Evolutionary conservation across 495 filamentous ascomycete species (phyloP), one percentile per base, ranked within the genome.

Genomic region (Neurospora sp.): DNA sequence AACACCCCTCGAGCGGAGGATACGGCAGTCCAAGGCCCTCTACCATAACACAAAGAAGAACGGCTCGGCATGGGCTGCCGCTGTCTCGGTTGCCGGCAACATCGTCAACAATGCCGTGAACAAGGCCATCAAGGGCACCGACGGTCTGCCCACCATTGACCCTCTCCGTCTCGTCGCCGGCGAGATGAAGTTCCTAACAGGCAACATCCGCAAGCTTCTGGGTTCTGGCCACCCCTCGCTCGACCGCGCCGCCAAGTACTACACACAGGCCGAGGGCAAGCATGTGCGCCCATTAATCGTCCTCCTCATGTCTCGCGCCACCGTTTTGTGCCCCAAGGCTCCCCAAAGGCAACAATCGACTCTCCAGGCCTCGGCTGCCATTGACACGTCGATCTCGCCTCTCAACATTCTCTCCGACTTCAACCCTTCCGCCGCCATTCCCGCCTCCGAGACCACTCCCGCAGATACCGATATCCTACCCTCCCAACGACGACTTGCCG

Each of bases 211-310:
- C 69, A 90, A 94, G 78, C 85, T 98, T 38, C 84, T 98, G 27
- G 94, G 94, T 6, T 97, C 94, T 0, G 94, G 94, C 1, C 94
- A 98, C 80, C 96, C 95, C 6, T 92, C 93, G 22, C 86, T 99
- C 48, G 96, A 99, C 78, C 95, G 91, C 69, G 94, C 96, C 18
- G 93, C 96, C 39, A 99, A 98, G 80, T 98, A 99, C 85, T 99
- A 99, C 79, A 97, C 96, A n/a, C 90, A 92, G 76, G 91, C 91
- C 70, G 94, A 98, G 82, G 96, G 96, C 70, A 99, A 99, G 82
- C 96, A 98, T 81, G 91, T 98, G 75, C 92, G 96, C 74, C 96
- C 96, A 4, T 87, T 98, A 79, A 89, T 99, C 69, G 93, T 99
- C 38, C 87, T 99, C 69, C 89, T 99, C 71, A 98, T 99, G 96